Percentiles rank a stretch among this genome's conserved stretches.
Evolutionary conservation across 345 rosid species (phyloP).

Genomic region (Combretum micranthum): DNA sequence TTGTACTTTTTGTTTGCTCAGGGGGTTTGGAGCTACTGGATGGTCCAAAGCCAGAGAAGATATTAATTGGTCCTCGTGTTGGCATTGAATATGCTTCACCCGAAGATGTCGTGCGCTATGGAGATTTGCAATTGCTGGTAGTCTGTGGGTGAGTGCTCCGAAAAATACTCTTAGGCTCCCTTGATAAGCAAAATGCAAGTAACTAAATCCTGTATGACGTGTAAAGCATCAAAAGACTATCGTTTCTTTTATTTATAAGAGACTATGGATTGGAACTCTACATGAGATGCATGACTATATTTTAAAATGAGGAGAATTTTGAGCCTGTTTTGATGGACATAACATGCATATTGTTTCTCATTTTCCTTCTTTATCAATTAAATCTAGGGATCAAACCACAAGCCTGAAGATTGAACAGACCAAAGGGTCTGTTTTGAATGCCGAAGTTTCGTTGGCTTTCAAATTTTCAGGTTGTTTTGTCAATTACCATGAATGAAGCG

Average conservation of each 20-base stretch:
- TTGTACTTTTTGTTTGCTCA: slow-evolving; percentile 12
- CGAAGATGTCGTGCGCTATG: slow-evolving; percentile 69
- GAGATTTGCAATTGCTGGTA: slow-evolving; percentile 87
- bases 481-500: too few species aligned
- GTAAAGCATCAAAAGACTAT: neutral
- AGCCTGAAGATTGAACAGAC: too few species aligned
- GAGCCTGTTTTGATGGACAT: too few species aligned
- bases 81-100: slow-evolving; percentile 90
- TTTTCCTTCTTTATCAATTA: too few species aligned
- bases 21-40: slow-evolving; percentile 85
- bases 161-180: slow-evolving; percentile 65
- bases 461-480: too few species aligned
- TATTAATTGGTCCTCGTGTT: slow-evolving; percentile 75
- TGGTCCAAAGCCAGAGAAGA: slow-evolving; percentile 71
- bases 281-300: too few species aligned
- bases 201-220: neutral
- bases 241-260: neutral
- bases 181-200: slow-evolving; percentile 7
- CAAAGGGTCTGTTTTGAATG: too few species aligned
- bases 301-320: too few species aligned
- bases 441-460: too few species aligned
- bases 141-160: slow-evolving; percentile 92
- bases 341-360: too few species aligned
- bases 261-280: too few species aligned
- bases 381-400: too few species aligned